Conservation (phyloP, 2,329 filamentous ascomycete species). For the Aspergillus tanneri region DNA sequence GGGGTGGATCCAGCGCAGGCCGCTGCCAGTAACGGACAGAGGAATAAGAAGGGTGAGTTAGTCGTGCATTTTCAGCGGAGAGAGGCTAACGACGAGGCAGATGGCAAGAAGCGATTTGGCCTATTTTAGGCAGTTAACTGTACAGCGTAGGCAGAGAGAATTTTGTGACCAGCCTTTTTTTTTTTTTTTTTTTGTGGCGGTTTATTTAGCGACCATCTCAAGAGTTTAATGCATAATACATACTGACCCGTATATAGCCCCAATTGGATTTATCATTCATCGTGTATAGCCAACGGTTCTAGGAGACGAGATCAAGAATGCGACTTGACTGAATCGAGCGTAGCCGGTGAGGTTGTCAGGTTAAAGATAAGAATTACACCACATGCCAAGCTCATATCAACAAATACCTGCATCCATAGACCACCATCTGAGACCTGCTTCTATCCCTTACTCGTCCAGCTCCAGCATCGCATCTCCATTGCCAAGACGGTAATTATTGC, state of each 20-base stretch:
- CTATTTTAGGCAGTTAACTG: slow-evolving; percentile 4
- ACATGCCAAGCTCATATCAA: too few species aligned
- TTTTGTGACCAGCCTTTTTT: neutral
- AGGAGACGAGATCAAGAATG: too few species aligned
- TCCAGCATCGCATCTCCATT: too few species aligned
- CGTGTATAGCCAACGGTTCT: neutral
- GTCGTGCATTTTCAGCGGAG: neutral
- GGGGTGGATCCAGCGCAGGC: slow-evolving; percentile 44
- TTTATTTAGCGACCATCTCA: neutral
- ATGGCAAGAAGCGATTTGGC: slow-evolving; percentile 13
- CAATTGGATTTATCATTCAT: neutral
- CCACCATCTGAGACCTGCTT: too few species aligned
- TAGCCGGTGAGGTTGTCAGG: too few species aligned
- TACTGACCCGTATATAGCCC: neutral
- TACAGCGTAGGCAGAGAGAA: neutral
- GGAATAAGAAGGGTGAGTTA: slow-evolving; percentile 12
- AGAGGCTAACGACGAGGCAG: slow-evolving; percentile 3
- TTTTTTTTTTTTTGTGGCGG: neutral
- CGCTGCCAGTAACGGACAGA: slow-evolving; percentile 21
- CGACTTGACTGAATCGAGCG: too few species aligned
- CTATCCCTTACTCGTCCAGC: too few species aligned
- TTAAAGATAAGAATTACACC: too few species aligned
- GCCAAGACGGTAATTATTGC: too few species aligned
- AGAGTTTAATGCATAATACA: neutral
- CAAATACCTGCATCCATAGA: too few species aligned